Base-by-base conservation (phyloP, 2,329 filamentous ascomycete species). In the Fusarium temperatum region DNA sequence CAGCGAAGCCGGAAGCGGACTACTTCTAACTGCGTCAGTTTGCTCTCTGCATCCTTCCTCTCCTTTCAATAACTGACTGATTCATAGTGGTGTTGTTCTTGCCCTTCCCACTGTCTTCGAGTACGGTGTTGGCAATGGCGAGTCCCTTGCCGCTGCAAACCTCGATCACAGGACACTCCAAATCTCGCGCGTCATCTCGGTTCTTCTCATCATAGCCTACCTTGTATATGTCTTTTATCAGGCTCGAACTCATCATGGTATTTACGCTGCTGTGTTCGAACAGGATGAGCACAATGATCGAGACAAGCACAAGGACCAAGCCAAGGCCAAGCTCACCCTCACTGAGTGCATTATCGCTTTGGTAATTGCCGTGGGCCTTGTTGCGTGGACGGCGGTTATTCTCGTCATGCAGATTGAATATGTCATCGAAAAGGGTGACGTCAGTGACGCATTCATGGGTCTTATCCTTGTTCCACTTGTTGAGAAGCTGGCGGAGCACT, bases 401-500 rank as follows among this genome's bases (percentile, higher is more conserved):
- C 85, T 96, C 22, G 93, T 96, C 20, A 84, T 90, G 57, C 86
- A 95, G 78, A 96, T 96, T 66, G 87, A 90, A 42, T 85, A 83
- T 76, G 89, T 89, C 9, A 87, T 89, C 42, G 75, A 83, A 42
- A 75, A 82, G 28, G 82, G 82, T 26, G 74, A 80, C 64, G 82
- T 90, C 22, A 86, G 86, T 0, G 87, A 89, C 62, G 84, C 88
- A 3, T 89, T 88, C 70, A 87, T 89, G 82, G 88, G 94, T 77
- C 85, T 97, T 42, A 96, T 96, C 73, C 87, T 97, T 2, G 89
- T 96, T 10, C 92, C 93, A 8, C 87, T 97, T 0, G 94, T 96
- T 11, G 94, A 97, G 80, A 97, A 97, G 82, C 91, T 93, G 6
- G 94, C 94, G 18, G 94, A 97, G 82, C 94, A 97, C 82, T 84